Evolutionary conservation across 2,329 filamentous ascomycete species (phyloP).

Genomic region (Apiospora marii): DNA sequence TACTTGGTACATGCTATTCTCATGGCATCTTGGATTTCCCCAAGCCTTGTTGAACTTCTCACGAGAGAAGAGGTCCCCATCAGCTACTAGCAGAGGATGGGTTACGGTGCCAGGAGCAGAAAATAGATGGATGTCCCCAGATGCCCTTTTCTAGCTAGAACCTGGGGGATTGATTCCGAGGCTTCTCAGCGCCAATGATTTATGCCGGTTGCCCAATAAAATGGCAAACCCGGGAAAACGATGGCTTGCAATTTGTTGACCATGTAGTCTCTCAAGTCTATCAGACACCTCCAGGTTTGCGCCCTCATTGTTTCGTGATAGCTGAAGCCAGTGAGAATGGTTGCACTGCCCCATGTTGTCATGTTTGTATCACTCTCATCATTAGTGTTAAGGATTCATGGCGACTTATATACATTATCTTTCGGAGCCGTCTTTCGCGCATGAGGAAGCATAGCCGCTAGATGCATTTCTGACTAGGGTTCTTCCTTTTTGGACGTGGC

Average conservation of each 20-base stretch:
- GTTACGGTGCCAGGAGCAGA: neutral
- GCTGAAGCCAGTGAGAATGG: conserved; percentile 13
- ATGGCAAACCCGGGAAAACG: conserved; percentile 1
- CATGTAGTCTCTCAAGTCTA: conserved; percentile 9
- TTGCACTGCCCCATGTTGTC: conserved; percentile 1
- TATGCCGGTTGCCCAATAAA: conserved; percentile 7
- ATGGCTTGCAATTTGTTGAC: neutral
- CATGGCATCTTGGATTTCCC: neutral
- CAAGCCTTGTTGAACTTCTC: conserved; percentile 1
- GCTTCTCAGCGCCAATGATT: neutral
- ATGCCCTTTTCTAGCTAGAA: conserved; percentile 13
- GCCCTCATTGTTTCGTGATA: conserved; percentile 23
- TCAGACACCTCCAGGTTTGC: conserved; percentile 7
- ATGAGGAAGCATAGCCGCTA: neutral
- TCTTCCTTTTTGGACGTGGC: neutral
- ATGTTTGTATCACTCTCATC: neutral
- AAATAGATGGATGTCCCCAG: conserved; percentile 9
- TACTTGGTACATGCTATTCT: conserved; percentile 5
- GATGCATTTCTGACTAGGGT: conserved; percentile 10
- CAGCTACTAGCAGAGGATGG: neutral
- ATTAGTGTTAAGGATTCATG: neutral
- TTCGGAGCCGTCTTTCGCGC: neutral
- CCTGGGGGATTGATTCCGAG: neutral
- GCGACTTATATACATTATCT: conserved; percentile 2
- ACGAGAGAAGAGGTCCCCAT: neutral